Evolutionary conservation across 1,139 yeast genomes (phyloP).

Genomic region (Hyphopichia buzzinii): DNA sequence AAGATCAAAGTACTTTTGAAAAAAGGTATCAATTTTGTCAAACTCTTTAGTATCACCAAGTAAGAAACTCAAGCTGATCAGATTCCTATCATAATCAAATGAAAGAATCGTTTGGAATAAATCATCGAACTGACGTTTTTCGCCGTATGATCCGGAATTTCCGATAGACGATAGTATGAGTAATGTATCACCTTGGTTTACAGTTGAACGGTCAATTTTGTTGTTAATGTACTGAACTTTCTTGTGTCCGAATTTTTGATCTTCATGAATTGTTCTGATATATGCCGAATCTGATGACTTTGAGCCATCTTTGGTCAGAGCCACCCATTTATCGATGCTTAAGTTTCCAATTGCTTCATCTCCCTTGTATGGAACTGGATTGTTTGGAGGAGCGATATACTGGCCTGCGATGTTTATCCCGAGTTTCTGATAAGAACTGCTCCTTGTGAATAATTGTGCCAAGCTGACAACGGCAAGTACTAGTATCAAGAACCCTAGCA

Average conservation of each 20-base stretch:
- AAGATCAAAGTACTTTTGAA: slow-evolving; percentile 13
- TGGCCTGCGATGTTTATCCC: too few species aligned
- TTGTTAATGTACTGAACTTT: slow-evolving; percentile 11
- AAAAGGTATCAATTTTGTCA: slow-evolving; percentile 14
- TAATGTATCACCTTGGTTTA: slow-evolving; percentile 14
- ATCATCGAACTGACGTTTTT: slow-evolving; percentile 19
- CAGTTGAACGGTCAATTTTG: not conserved
- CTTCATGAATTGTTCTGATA: slow-evolving; percentile 5
- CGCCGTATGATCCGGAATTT: slow-evolving; percentile 27
- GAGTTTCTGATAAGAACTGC: too few species aligned
- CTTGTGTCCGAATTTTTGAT: slow-evolving; percentile 10
- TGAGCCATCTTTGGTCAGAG: too few species aligned
- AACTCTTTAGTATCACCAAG: slow-evolving; percentile 26
- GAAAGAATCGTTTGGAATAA: slow-evolving; percentile 22
- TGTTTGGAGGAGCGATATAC: too few species aligned
- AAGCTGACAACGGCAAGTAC: too few species aligned
- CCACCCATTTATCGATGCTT: too few species aligned
- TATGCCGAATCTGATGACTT: slow-evolving; percentile 2
- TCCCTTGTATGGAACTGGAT: too few species aligned
- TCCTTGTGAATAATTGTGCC: too few species aligned
- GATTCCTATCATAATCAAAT: slow-evolving; percentile 13
- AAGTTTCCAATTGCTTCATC: too few species aligned
- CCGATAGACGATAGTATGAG: slow-evolving; percentile 25
- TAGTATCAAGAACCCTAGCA: too few species aligned
- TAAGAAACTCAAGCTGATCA: slow-evolving; percentile 28